Percentiles rank a stretch among this genome's conserved stretches.
phyloP scores from a whole-genome alignment of 2,329 filamentous ascomycete genomes.

The Myriosclerotinia scirpicola region DNA sequence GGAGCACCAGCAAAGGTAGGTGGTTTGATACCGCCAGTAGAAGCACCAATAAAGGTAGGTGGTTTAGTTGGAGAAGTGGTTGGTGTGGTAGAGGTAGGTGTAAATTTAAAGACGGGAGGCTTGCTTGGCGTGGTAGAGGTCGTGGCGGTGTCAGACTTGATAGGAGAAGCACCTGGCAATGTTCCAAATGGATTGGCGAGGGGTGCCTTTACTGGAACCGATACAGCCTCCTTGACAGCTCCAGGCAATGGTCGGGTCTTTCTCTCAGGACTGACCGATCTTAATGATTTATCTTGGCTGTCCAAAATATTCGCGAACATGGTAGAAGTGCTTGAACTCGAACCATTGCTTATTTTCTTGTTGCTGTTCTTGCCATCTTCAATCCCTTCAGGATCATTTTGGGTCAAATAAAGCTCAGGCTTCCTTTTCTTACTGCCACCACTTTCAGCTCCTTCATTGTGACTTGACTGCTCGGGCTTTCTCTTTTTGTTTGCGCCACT shows the following conservation, averaged over 20 bases:
- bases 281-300: slow-evolving; percentile 29
- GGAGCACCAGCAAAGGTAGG: slow-evolving; percentile 23
- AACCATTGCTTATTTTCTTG: slow-evolving; percentile 30
- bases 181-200: slow-evolving; percentile 36
- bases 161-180: slow-evolving; percentile 30
- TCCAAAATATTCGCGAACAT: slow-evolving; percentile 40
- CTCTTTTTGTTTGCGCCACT: slow-evolving; percentile 5
- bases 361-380: slow-evolving; percentile 29
- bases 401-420: slow-evolving; percentile 37
- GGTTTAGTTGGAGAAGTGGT: slow-evolving; percentile 26
- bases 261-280: slow-evolving; percentile 30
- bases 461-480: background rate
- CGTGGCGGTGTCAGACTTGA: slow-evolving; percentile 21
- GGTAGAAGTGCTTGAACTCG: slow-evolving; percentile 39
- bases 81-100: slow-evolving; percentile 11
- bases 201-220: slow-evolving; percentile 29
- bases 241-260: slow-evolving; percentile 26
- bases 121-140: slow-evolving; percentile 17
- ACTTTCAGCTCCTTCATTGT: background rate
- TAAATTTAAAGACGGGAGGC: background rate
- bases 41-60: slow-evolving; percentile 12
- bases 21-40: slow-evolving; percentile 29
- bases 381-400: slow-evolving; percentile 32
- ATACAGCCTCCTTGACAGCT: slow-evolving; percentile 9
- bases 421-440: slow-evolving; percentile 35